Conservation (phyloP, 345 rosid species). For the Conringia planisiliqua region DNA sequence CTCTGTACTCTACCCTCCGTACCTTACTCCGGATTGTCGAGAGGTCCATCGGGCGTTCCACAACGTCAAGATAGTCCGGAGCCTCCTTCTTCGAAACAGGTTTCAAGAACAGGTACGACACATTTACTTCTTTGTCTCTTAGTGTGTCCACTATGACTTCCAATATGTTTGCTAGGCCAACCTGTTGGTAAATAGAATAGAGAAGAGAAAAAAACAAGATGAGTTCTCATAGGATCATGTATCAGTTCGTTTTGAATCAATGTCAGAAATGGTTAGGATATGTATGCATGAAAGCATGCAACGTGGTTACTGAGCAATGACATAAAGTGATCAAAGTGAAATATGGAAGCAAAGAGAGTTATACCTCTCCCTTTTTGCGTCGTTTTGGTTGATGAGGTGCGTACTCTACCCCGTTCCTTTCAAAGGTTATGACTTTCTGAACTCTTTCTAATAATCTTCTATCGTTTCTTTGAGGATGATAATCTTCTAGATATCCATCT, state of each 20-base stretch:
- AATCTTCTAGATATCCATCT: constrained; percentile 45
- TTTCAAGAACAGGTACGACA: constrained; percentile 81
- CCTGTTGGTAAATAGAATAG: constrained; percentile 42
- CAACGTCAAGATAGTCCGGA: constrained; percentile 63
- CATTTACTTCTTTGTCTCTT: constrained; percentile 42
- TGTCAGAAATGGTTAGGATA: neutral
- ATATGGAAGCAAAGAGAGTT: constrained; percentile 2
- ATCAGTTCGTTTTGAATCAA: neutral
- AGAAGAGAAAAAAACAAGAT: neutral
- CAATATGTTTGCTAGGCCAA: constrained; percentile 77
- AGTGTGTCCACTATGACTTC: constrained; percentile 73
- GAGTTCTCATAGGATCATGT: neutral
- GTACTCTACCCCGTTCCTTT: constrained; percentile 44
- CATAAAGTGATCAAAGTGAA: neutral
- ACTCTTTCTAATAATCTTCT: constrained; percentile 63
- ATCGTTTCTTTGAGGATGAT: constrained; percentile 55
- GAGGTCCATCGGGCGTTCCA: constrained; percentile 83
- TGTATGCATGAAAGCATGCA: neutral
- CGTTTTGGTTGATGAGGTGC: constrained; percentile 73
- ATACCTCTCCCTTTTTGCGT: constrained; percentile 92
- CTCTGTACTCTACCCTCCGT: constrained; percentile 75
- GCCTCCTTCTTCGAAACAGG: constrained; percentile 91
- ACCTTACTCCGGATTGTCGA: constrained; percentile 78
- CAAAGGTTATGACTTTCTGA: constrained; percentile 53
- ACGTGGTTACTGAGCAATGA: neutral